Conservation (phyloP, 2,329 filamentous ascomycete species). For the Colletotrichum caudatum region DNA sequence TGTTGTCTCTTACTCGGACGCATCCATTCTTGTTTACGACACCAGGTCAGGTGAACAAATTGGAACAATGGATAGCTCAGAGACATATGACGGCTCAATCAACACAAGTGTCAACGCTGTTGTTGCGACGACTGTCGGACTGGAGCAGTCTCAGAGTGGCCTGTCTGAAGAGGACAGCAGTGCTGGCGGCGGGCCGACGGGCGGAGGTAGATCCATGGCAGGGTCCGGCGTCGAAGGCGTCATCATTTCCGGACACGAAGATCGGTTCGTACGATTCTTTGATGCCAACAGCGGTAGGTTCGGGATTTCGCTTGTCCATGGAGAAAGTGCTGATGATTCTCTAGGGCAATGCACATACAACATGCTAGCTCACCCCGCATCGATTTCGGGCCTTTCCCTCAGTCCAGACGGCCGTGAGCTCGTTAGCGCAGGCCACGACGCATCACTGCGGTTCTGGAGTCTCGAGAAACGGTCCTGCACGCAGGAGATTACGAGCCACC, state of each 20-base stretch:
- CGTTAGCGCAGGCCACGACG: conserved; percentile 95
- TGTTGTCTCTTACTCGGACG: conserved; percentile 92
- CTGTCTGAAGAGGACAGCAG: conserved; percentile 78
- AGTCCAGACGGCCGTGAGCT: conserved; percentile 95
- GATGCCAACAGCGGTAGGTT: conserved; percentile 97
- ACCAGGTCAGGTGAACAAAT: conserved; percentile 92
- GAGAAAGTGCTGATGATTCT: neutral
- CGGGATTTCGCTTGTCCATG: neutral
- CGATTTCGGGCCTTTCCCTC: conserved; percentile 90
- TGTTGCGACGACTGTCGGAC: conserved; percentile 84
- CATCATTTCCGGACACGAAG: conserved; percentile 96
- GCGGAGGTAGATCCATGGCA: conserved; percentile 71
- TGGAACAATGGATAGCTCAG: conserved; percentile 90
- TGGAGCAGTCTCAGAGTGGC: conserved; percentile 77
- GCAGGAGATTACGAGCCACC: conserved; percentile 93
- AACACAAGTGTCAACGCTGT: conserved; percentile 89
- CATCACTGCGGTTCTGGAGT: conserved; percentile 95
- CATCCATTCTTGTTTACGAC: conserved; percentile 91
- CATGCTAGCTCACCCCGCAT: conserved; percentile 95
- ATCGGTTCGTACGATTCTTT: conserved; percentile 95
- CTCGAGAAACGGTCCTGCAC: conserved; percentile 95
- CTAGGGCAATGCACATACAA: conserved; percentile 98
- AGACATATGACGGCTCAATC: conserved; percentile 89
- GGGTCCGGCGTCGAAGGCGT: conserved; percentile 89
- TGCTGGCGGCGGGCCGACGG: conserved; percentile 82